Evolutionary conservation across 768 basidiomycete genomes (phyloP).

Genomic region (Tricholoma sp.): DNA sequence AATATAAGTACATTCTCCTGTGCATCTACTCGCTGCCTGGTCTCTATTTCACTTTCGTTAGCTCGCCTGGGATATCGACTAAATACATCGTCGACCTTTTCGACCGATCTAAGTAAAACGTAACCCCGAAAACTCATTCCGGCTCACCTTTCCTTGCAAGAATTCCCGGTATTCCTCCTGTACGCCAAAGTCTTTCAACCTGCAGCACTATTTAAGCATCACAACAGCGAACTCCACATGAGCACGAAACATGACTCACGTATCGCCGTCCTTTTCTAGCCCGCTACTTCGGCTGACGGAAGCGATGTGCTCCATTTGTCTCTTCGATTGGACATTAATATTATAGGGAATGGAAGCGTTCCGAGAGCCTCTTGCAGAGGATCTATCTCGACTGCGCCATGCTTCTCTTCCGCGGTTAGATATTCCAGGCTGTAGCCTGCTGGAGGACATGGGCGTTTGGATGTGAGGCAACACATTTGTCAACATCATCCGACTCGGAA

Average conservation of each 20-base stretch:
- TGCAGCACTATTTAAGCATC: constrained; percentile 32
- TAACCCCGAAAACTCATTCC: background rate
- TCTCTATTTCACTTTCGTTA: constrained; percentile 27
- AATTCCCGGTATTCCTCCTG: constrained; percentile 69
- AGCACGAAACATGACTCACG: constrained; percentile 40
- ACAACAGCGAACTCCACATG: constrained; percentile 12
- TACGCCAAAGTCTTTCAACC: constrained; percentile 51
- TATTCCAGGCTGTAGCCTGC: background rate
- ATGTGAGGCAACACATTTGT: background rate
- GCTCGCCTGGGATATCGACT: constrained; percentile 25
- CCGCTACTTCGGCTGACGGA: constrained; percentile 78
- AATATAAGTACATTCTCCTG: constrained; percentile 69
- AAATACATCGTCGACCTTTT: constrained; percentile 48
- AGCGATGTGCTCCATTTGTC: constrained; percentile 60
- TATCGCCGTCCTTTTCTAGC: constrained; percentile 67
- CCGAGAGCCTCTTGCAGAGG: background rate
- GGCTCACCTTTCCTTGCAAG: constrained; percentile 57
- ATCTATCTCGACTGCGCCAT: constrained; percentile 9
- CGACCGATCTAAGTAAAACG: background rate
- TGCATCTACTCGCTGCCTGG: constrained; percentile 41
- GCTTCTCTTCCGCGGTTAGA: constrained; percentile 7
- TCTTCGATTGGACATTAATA: constrained; percentile 1
- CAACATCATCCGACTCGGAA: background rate
- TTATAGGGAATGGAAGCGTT: background rate
- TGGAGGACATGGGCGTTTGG: background rate